These are phyloP conservation scores for Zalaria obscura DNA, from an alignment of 2,329 filamentous ascomycete species.

Conservation along the genomic window DNA sequence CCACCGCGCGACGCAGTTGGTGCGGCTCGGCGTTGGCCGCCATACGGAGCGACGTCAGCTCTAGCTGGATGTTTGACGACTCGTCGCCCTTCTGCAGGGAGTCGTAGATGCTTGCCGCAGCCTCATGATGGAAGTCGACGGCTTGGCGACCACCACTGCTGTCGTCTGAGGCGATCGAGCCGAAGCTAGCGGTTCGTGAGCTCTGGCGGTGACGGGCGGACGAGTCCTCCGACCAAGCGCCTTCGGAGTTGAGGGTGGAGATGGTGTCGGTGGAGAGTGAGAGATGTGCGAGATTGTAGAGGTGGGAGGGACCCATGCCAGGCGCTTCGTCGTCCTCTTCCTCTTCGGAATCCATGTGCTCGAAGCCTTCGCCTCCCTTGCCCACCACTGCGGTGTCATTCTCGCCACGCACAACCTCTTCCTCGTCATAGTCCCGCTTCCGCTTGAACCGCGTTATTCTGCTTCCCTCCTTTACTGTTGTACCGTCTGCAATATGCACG, in stretches of 20 bases:
- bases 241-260: conserved; percentile 45
- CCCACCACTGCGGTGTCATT: conserved; percentile 43
- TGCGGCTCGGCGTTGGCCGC: conserved; percentile 79
- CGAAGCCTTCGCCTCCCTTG: conserved; percentile 44
- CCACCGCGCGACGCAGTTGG: conserved; percentile 76
- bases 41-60: conserved; percentile 87
- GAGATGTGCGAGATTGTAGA: conserved; percentile 37
- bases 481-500: conserved; percentile 54
- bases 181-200: conserved; percentile 18
- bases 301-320: conserved; percentile 16
- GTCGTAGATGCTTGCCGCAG: conserved; percentile 74
- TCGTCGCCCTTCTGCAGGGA: conserved; percentile 59
- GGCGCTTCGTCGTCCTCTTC: conserved; percentile 45
- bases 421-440: conserved; percentile 28
- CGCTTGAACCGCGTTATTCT: conserved; percentile 32
- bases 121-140: conserved; percentile 72
- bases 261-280: conserved; percentile 40
- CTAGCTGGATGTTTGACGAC: conserved; percentile 77
- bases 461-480: conserved; percentile 28
- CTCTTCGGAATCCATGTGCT: conserved; percentile 42
- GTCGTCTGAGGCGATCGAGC: conserved; percentile 47
- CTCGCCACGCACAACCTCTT: conserved; percentile 16
- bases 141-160: conserved; percentile 20
- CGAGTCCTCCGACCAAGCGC: conserved; percentile 24
- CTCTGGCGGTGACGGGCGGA: conserved; percentile 6